phyloP scores from a whole-genome alignment of 768 basidiomycete genomes.

The Rhizopogon rudus region DNA sequence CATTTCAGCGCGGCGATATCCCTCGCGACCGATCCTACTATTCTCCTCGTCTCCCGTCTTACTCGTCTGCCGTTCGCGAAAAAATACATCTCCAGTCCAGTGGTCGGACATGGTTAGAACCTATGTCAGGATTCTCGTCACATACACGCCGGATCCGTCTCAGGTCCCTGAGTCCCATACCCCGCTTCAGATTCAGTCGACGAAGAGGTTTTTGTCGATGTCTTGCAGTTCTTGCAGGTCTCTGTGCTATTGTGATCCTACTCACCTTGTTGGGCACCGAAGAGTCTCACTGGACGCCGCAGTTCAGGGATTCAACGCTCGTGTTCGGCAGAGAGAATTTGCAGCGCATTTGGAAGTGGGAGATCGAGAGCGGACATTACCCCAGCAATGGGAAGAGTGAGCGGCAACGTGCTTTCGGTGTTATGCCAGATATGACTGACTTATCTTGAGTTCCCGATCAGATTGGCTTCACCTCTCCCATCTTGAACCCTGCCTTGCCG shows the following conservation, averaged over 20 bases:
- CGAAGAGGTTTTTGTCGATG: constrained; percentile 50
- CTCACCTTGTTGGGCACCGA: constrained; percentile 39
- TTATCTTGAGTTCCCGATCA: constrained; percentile 51
- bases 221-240: constrained; percentile 44
- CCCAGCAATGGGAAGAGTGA: constrained; percentile 67
- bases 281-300: constrained; percentile 33
- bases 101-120: constrained; percentile 43
- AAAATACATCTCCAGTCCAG: constrained; percentile 30
- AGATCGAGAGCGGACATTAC: constrained; percentile 85
- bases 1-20: constrained; percentile 5
- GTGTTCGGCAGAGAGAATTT: constrained; percentile 69
- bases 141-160: constrained; percentile 54
- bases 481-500: constrained; percentile 66
- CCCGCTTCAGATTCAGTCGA: constrained; percentile 40
- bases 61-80: constrained; percentile 33
- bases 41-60: constrained; percentile 3
- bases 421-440: neutral
- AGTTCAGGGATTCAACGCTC: constrained; percentile 54
- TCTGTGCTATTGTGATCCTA: constrained; percentile 43
- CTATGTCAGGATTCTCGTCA: constrained; percentile 53
- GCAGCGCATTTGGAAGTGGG: constrained; percentile 90
- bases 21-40: neutral
- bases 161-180: constrained; percentile 50
- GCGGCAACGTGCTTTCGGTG: constrained; percentile 25
- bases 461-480: constrained; percentile 50